Evolutionary conservation across 2,329 filamentous ascomycete genomes (phyloP), one percentile per base, ranked within the genome.

Genomic region (Ophiocordyceps australis): DNA sequence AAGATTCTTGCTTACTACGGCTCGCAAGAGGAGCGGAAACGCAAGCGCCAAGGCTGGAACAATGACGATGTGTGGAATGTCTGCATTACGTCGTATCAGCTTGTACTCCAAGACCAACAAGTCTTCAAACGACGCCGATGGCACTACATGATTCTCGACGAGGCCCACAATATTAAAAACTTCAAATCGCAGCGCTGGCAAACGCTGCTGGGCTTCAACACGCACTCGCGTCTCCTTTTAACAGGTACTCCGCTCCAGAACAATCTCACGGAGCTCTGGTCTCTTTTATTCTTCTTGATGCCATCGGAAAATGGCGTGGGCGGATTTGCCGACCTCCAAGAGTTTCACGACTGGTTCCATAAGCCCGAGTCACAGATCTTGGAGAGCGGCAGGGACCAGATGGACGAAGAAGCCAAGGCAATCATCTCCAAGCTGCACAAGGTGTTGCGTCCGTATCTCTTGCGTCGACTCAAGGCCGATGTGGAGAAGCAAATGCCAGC

Each of bases 91-190:
- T 94, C 86, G 0, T 98, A 98, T 46, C 86, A 98, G 41, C 72
- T 98, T 24, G 85, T 95, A 6, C 63, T 95, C 11, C 82, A 93
- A 44, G 91, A 98, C 43, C 77, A 89, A 35, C 77, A 86, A 38
- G 82, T 92, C 1, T 91, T 98, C 55, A 89, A 92, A 46, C 73
- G 85, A 33, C 72, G 86, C 18, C 69, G 72, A 27, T 98, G 91
- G 91, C 85, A 95, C 45, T 98, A 95, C 50, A 82, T 98, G 68
- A 85, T 98, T 35, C 67, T 98, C 2, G 89, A 98, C 39, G 89
- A 98, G 54, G 89, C 91, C 1, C 89, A 98, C 57, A 95, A 98
- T 52, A 98, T 98, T 62, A 95, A 98, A 45, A 98, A 98, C 50
- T 98, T 95, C 61, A 85, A 92, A 42, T 94, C 86, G 2, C 85